Percentiles rank a stretch among this genome's conserved stretches.
Conservation (phyloP, 768 basidiomycete genomes). For the Hygrocybe coccinea region DNA sequence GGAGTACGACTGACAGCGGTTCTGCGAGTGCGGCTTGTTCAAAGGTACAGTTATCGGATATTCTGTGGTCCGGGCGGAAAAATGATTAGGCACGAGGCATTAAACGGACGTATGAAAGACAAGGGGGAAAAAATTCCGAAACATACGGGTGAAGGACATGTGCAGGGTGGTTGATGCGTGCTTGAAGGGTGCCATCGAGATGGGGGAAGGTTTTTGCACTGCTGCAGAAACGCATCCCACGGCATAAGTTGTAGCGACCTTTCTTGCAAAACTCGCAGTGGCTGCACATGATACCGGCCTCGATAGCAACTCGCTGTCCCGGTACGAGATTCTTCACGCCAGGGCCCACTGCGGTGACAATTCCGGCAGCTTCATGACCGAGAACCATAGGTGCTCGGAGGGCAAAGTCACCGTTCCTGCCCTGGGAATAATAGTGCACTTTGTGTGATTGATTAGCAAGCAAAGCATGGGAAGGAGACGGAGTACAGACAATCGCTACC, state of each 20-base stretch:
- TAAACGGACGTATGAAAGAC: neutral
- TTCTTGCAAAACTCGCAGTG: conserved; percentile 62
- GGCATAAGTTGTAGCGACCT: conserved; percentile 92
- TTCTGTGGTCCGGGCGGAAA: conserved; percentile 33
- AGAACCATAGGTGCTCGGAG: conserved; percentile 83
- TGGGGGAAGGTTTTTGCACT: conserved; percentile 92
- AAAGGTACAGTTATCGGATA: conserved; percentile 71
- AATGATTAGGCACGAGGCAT: neutral
- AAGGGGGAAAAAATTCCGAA: conserved; percentile 7
- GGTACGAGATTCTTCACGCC: conserved; percentile 58
- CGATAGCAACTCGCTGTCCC: conserved; percentile 89
- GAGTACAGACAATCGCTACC: conserved; percentile 63
- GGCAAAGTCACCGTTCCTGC: conserved; percentile 88
- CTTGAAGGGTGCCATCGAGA: conserved; percentile 86
- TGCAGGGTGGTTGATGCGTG: conserved; percentile 83
- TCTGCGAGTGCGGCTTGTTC: conserved; percentile 87
- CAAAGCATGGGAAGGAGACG: neutral
- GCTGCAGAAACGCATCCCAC: conserved; percentile 81
- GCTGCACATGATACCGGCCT: conserved; percentile 87
- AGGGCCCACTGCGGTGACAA: conserved; percentile 78
- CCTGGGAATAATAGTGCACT: conserved; percentile 91
- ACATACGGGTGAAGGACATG: conserved; percentile 84
- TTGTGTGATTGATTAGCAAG: conserved; percentile 8
- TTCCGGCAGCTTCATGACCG: conserved; percentile 90
- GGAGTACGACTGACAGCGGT: conserved; percentile 70